phyloP scores from a whole-genome alignment of 768 basidiomycete species.

The Lactifluus pinguis region DNA sequence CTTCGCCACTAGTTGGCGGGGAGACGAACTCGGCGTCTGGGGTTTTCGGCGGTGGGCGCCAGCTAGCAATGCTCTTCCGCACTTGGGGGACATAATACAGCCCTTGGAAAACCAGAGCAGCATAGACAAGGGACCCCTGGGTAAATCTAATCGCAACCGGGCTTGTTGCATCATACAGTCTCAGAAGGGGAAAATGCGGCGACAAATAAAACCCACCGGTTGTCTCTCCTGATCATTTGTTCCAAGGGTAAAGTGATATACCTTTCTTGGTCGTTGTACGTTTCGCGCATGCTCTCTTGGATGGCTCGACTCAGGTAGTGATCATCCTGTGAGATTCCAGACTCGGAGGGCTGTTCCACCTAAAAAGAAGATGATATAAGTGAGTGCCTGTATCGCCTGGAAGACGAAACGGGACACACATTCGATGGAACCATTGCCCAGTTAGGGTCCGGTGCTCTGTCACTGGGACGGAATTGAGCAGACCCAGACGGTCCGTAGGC shows the following conservation, averaged over 20 bases:
- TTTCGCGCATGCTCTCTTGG: constrained; percentile 51
- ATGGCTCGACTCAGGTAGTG: constrained; percentile 61
- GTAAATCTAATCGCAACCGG: constrained; percentile 63
- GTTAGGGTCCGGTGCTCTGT: constrained; percentile 51
- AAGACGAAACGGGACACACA: constrained; percentile 30
- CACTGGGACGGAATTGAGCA: constrained; percentile 47
- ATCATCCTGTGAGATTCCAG: constrained; percentile 43
- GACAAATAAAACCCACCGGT: constrained; percentile 36
- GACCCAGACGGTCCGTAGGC: constrained; percentile 25
- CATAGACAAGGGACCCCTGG: constrained; percentile 41
- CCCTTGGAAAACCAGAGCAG: constrained; percentile 54
- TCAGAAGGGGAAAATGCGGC: not conserved
- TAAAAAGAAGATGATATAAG: not conserved
- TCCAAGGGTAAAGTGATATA: constrained; percentile 45
- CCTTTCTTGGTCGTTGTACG: constrained; percentile 37
- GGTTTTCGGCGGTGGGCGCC: constrained; percentile 20
- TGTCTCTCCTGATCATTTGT: constrained; percentile 44
- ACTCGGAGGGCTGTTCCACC: constrained; percentile 17
- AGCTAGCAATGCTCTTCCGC: constrained; percentile 33
- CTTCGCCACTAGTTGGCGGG: constrained; percentile 28
- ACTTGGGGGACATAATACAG: constrained; percentile 68
- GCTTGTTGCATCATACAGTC: constrained; percentile 28
- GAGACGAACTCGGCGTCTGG: constrained; percentile 17
- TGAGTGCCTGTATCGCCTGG: not conserved
- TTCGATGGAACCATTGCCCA: constrained; percentile 68